Conservation (phyloP, 2,329 filamentous ascomycete species). For the Calonectria leucothoes region DNA sequence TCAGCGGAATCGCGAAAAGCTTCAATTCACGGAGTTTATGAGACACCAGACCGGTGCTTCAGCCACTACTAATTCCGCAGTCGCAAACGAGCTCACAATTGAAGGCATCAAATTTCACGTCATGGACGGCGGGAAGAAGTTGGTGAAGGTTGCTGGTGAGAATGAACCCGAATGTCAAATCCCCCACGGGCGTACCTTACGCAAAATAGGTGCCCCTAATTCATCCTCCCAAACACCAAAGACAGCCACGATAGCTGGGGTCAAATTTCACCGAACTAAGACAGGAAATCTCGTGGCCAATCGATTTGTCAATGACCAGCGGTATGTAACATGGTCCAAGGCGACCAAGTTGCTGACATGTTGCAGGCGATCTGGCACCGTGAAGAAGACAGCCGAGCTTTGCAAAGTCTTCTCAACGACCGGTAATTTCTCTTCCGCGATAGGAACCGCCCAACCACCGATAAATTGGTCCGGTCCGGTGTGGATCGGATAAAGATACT, state of each 20-base stretch:
- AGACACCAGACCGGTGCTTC: constrained; percentile 40
- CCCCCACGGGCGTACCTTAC: constrained; percentile 40
- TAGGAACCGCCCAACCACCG: constrained; percentile 35
- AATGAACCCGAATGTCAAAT: background rate
- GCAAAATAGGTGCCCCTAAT: constrained; percentile 65
- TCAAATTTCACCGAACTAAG: constrained; percentile 87
- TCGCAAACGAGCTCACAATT: constrained; percentile 72
- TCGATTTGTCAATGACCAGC: constrained; percentile 79
- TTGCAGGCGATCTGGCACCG: constrained; percentile 60
- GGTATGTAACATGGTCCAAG: constrained; percentile 64
- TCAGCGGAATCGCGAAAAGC: constrained; percentile 68
- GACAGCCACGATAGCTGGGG: constrained; percentile 76
- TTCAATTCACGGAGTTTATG: constrained; percentile 59
- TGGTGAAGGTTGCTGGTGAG: constrained; percentile 78
- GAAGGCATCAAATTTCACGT: constrained; percentile 81
- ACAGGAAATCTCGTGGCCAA: constrained; percentile 87
- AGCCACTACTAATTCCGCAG: constrained; percentile 41
- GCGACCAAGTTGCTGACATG: constrained; percentile 51
- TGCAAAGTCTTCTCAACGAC: constrained; percentile 80
- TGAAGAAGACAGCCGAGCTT: constrained; percentile 77
- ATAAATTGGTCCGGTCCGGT: constrained; percentile 44
- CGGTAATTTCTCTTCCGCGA: constrained; percentile 67
- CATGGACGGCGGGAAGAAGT: constrained; percentile 82
- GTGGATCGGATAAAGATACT: constrained; percentile 56
- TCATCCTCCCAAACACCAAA: constrained; percentile 79